Evolutionary conservation across 163 green algal species (phyloP), one percentile per base, ranked within the genome.

Genomic region (Chlorella variabilis): DNA sequence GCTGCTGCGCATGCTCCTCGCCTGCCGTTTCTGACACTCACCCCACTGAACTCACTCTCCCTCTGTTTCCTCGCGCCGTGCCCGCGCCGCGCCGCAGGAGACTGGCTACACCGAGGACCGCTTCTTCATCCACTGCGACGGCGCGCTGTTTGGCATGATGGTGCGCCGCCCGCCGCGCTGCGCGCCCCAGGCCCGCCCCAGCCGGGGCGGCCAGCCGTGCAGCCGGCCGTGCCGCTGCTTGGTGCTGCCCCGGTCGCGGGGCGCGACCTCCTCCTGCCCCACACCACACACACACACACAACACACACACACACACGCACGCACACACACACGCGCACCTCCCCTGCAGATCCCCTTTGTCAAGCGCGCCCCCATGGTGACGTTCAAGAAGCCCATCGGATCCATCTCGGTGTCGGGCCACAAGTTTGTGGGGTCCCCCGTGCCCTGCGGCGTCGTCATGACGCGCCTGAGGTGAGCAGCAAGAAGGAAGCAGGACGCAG

Each of bases 111-210:
- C 39, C 21, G 92, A 98, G 85, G 92, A 98, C 68, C 89, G 90
- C 42, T 99, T 99, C 83, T 99, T 94, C 90, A 99, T 99, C 82
- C 96, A 99, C 90, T 98, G 95, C 84, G 96, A 99, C 75, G 96
- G 96, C 34, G 96, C 96, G 20, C 92, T 99, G 31, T 99, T 99
- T 78, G 96, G 96, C 83, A 94, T 99, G 86, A 99, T 99, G 96
- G 85, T 91, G 71, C 51, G 87, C 56, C 8, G 17, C 6, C 67
- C 29, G 39, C 67, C 27, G 2, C 38, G 8, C n/a, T n/a, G n/a
- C n/a, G n/a, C n/a, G n/a, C n/a, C n/a, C n/a, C n/a, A n/a, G n/a
- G n/a, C n/a, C n/a, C n/a, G n/a, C n/a, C n/a, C n/a, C n/a, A n/a
- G n/a, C n/a, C n/a, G n/a, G n/a, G n/a, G n/a, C n/a, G n/a, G n/a